Evolutionary conservation across 495 filamentous ascomycete species (phyloP).

Genomic region (Lepidopterella palustris): DNA sequence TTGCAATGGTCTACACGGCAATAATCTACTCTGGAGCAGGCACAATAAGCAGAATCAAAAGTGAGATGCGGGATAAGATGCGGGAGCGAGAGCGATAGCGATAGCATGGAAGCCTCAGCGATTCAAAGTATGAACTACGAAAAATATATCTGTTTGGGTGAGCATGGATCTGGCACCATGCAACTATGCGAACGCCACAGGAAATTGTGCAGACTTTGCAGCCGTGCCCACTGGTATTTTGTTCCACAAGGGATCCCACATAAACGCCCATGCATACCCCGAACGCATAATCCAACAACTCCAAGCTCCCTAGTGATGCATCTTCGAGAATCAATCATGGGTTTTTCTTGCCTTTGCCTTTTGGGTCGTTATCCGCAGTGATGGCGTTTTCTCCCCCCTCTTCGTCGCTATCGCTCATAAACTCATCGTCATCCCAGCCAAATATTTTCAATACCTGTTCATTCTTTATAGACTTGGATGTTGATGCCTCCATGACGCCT

Average conservation of each 20-base stretch:
- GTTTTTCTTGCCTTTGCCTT: constrained; percentile 20
- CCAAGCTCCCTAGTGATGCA: no score
- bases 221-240: no score
- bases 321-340: no score
- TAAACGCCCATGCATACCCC: no score
- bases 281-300: no score
- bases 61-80: constrained; percentile 65
- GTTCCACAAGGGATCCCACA: no score
- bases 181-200: no score
- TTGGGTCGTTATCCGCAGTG: constrained; percentile 10
- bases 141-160: no score
- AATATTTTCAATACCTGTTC: constrained; percentile 11
- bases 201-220: no score
- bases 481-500: neutral
- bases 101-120: no score
- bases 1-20: constrained; percentile 73
- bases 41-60: constrained; percentile 78
- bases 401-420: constrained; percentile 26
- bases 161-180: no score
- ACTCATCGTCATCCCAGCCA: constrained; percentile 32
- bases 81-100: constrained; percentile 10
- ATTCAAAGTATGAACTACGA: neutral
- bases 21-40: constrained; percentile 82
- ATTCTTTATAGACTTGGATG: neutral
- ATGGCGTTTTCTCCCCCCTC: constrained; percentile 23